A percentile compares a stretch with the other conserved stretches of the same genome.
phyloP scores from a whole-genome alignment of 2,329 filamentous ascomycete species.

The Fusarium subtropicale region DNA sequence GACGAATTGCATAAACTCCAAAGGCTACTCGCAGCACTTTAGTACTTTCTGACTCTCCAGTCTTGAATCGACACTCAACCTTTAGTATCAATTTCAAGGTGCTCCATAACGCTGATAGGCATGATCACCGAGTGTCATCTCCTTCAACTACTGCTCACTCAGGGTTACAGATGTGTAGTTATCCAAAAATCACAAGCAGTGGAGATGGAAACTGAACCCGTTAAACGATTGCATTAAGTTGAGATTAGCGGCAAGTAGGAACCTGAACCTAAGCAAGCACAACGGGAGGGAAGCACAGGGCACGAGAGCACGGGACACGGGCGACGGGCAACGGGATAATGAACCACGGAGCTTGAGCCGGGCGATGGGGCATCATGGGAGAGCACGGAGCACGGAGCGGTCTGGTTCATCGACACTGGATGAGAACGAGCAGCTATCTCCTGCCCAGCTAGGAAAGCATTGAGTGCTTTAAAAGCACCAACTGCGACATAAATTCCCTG shows the following conservation, averaged over 20 bases:
- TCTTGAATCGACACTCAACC: constrained; percentile 21
- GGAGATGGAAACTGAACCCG: constrained; percentile 1
- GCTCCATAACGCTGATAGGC: neutral
- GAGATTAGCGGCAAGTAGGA: constrained; percentile 28
- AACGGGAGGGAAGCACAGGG: constrained; percentile 37
- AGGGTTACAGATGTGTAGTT: neutral
- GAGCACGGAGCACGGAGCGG: constrained; percentile 35
- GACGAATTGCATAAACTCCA: constrained; percentile 39
- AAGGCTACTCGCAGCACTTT: constrained; percentile 29
- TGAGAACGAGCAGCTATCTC: constrained; percentile 31
- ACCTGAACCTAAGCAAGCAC: constrained; percentile 11
- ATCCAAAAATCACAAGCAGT: neutral
- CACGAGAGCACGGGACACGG: constrained; percentile 26
- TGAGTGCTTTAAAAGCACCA: constrained; percentile 13
- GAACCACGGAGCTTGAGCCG: constrained; percentile 37
- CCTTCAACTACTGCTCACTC: neutral
- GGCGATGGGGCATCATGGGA: constrained; percentile 23
- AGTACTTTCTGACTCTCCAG: constrained; percentile 28
- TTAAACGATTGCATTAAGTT: constrained; percentile 6
- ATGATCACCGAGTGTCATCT: neutral
- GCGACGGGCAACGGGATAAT: constrained; percentile 15
- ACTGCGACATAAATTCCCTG: neutral
- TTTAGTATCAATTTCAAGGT: constrained; percentile 8
- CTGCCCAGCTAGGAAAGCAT: constrained; percentile 40
- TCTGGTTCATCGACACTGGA: constrained; percentile 9